phyloP scores from a whole-genome alignment of 169 alveolate species.

The Blepharisma undulans region DNA sequence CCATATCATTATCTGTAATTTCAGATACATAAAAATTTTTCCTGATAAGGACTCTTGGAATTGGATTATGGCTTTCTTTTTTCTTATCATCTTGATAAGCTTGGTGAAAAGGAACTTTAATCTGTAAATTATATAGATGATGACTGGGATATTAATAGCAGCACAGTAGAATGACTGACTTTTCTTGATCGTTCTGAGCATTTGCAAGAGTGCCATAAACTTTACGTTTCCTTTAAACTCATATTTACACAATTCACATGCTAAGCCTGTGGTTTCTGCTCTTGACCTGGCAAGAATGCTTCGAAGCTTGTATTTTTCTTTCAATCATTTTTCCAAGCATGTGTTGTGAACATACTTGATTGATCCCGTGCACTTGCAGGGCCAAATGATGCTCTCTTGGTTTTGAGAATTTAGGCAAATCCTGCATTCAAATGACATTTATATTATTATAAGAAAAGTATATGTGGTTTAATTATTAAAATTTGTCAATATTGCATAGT shows the following conservation, averaged over 20 bases:
- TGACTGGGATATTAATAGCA: not conserved
- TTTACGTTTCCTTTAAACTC: not conserved
- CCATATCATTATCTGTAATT: not conserved
- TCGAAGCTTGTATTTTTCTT: constrained; percentile 12
- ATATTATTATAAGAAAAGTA: not conserved
- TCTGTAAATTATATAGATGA: not conserved
- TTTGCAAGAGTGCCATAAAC: not conserved
- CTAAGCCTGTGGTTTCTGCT: not conserved
- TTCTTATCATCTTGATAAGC: not conserved
- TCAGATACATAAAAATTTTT: not conserved
- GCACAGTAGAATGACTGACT: not conserved
- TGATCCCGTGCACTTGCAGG: constrained; percentile 77
- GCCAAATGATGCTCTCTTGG: constrained; percentile 62
- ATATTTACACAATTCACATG: constrained; percentile 4
- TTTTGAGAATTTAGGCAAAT: not conserved
- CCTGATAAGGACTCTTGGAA: not conserved
- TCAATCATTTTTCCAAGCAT: constrained; percentile 63
- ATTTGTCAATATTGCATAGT: no score
- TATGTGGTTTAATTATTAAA: not conserved
- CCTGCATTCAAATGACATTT: constrained; percentile 7
- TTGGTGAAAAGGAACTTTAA: not conserved
- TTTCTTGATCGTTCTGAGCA: not conserved
- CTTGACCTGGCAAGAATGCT: not conserved
- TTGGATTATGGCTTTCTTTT: not conserved
- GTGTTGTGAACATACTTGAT: constrained; percentile 63